These are phyloP conservation scores for Boletellus dicymbophilus DNA, from an alignment of 1,284 basidiomycete species.

Conservation along the genomic window DNA sequence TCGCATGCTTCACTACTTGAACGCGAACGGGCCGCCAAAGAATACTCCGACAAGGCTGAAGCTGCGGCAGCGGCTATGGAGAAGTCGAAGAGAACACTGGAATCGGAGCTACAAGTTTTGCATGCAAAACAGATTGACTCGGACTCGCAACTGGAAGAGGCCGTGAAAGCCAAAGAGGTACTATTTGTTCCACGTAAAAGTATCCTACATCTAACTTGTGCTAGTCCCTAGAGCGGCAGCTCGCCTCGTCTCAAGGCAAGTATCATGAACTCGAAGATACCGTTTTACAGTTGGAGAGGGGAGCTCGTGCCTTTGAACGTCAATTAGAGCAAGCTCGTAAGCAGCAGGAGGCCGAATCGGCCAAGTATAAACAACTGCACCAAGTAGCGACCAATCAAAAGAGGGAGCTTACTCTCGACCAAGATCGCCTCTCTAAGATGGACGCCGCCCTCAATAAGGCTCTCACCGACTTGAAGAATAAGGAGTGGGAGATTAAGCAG, in stretches of 20 bases:
- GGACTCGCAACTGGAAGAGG: conserved; percentile 68
- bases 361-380: conserved; percentile 75
- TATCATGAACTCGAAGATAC: conserved; percentile 89
- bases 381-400: conserved; percentile 66
- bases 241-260: conserved; percentile 71
- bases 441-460: conserved; percentile 84
- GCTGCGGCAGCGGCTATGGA: conserved; percentile 63
- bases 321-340: conserved; percentile 71
- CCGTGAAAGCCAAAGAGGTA: conserved; percentile 73
- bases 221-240: conserved; percentile 69
- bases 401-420: conserved; percentile 66
- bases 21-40: conserved; percentile 52
- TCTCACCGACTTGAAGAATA: conserved; percentile 75
- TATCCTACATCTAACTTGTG: no score
- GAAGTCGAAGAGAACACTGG: conserved; percentile 67
- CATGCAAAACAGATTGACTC: conserved; percentile 73
- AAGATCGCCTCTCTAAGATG: conserved; percentile 72
- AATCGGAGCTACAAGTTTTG: conserved; percentile 75
- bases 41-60: conserved; percentile 55
- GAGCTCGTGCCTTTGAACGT: conserved; percentile 73
- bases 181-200: conserved; percentile 13
- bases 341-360: conserved; percentile 68
- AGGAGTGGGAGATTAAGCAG: conserved; percentile 87
- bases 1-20: conserved; percentile 67
- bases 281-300: conserved; percentile 80